phyloP scores from a whole-genome alignment of 2,329 filamentous ascomycete species.

The Dothidotthia symphoricarpi region DNA sequence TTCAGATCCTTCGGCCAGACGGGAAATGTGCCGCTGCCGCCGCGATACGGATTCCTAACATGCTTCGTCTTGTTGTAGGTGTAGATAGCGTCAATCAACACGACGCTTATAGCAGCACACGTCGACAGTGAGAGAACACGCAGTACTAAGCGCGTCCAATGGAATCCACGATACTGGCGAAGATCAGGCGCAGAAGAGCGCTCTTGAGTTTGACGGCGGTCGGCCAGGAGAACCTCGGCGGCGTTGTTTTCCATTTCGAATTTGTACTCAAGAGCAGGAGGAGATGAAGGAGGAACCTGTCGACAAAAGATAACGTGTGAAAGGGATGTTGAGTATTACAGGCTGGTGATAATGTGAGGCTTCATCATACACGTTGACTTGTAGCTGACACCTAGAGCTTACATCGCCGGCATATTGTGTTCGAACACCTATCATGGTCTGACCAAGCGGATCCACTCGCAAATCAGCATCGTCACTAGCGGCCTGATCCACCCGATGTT shows the following conservation, averaged over 20 bases:
- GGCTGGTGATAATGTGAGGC: too few species aligned
- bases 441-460: too few species aligned
- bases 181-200: conserved; percentile 8
- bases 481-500: too few species aligned
- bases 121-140: conserved; percentile 11
- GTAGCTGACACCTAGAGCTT: too few species aligned
- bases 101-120: conserved; percentile 9
- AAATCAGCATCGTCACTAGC: too few species aligned
- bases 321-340: too few species aligned
- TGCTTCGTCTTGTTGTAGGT: conserved; percentile 12
- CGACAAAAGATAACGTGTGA: too few species aligned
- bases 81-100: conserved; percentile 10
- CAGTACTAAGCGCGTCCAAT: conserved; percentile 13
- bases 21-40: conserved; percentile 16
- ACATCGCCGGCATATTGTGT: too few species aligned
- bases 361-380: too few species aligned
- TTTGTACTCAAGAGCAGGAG: too few species aligned
- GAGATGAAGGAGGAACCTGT: too few species aligned
- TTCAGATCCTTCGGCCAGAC: conserved; percentile 20
- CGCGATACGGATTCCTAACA: conserved; percentile 11
- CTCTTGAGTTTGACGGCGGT: conserved; percentile 7
- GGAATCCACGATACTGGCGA: conserved; percentile 11
- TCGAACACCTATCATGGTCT: too few species aligned
- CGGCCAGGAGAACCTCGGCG: conserved; percentile 8
- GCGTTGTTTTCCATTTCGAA: conserved; percentile 11